Percentiles rank a stretch among this genome's conserved stretches.
These are phyloP conservation scores for Phytophthora europaea DNA, from an alignment of 352 stramenopile species.

Conservation along the genomic window DNA sequence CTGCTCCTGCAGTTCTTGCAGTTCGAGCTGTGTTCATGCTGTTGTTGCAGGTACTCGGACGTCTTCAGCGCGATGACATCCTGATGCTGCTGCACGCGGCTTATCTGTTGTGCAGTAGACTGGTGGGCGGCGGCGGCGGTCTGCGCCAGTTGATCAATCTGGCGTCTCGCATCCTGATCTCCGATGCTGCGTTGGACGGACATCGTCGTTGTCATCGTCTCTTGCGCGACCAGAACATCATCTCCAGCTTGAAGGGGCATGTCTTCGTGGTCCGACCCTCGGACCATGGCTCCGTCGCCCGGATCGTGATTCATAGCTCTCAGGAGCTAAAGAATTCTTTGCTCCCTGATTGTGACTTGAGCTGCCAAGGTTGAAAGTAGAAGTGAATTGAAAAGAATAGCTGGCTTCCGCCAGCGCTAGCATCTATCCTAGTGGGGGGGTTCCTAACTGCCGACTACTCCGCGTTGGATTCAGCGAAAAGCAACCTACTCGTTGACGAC, in stretches of 20 bases:
- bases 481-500: too few species aligned
- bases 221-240: background rate
- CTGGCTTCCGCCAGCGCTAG: background rate
- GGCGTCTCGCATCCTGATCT: background rate
- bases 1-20: constrained; percentile 10
- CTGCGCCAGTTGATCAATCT: constrained; percentile 12
- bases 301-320: background rate
- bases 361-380: too few species aligned
- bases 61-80: constrained; percentile 3
- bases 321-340: constrained; percentile 3
- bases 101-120: constrained; percentile 6
- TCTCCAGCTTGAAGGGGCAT: background rate
- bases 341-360: constrained; percentile 1
- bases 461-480: too few species aligned
- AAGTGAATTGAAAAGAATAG: background rate
- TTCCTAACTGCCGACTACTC: too few species aligned
- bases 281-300: background rate
- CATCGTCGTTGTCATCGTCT: constrained; percentile 3
- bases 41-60: background rate
- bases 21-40: constrained; percentile 5
- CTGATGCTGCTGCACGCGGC: constrained; percentile 2
- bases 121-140: constrained; percentile 7
- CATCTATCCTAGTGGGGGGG: too few species aligned
- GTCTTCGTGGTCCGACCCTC: background rate
- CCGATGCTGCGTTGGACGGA: background rate